Percentiles rank a stretch among this genome's conserved stretches.
These are phyloP conservation scores for Coleophoma crateriformis DNA, from an alignment of 2,329 filamentous ascomycete genomes.

Conservation along the genomic window DNA sequence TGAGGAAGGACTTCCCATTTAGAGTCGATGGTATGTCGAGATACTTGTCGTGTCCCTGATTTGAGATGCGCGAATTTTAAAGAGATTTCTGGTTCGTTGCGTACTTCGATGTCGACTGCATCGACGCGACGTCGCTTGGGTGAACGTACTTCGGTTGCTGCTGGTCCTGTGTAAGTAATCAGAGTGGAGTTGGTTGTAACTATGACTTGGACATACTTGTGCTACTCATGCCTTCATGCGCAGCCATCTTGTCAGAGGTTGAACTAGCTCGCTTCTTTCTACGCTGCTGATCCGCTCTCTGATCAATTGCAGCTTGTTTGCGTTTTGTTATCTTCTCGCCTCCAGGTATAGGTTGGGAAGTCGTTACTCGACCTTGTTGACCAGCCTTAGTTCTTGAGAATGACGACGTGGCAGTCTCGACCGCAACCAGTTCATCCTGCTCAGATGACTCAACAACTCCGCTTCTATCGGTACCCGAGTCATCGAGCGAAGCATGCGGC, in stretches of 20 bases:
- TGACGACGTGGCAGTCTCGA: background rate
- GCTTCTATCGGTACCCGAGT: no score
- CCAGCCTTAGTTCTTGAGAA: background rate
- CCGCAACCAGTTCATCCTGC: background rate
- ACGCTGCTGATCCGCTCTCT: no score
- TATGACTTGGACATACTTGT: background rate
- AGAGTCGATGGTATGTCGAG: conserved; percentile 55
- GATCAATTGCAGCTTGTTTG: background rate
- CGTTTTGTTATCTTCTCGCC: background rate
- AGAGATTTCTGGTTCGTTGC: conserved; percentile 7
- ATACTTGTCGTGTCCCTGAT: conserved; percentile 45
- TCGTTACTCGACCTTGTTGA: background rate
- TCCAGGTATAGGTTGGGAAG: background rate
- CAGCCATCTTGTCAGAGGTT: background rate
- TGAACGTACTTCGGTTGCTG: background rate
- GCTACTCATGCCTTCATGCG: background rate
- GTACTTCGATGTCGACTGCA: background rate
- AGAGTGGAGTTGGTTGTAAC: background rate
- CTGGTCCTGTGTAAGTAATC: background rate
- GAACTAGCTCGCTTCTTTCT: background rate
- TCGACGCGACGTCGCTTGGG: background rate
- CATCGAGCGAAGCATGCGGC: background rate
- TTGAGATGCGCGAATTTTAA: conserved; percentile 43
- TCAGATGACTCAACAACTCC: background rate
- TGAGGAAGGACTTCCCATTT: conserved; percentile 59